Percentiles rank a stretch among this genome's conserved stretches.
These are phyloP conservation scores for Takakia lepidozioides DNA, from an alignment of 225 moss, liverwort and hornwort genomes.

Conservation along the genomic window DNA sequence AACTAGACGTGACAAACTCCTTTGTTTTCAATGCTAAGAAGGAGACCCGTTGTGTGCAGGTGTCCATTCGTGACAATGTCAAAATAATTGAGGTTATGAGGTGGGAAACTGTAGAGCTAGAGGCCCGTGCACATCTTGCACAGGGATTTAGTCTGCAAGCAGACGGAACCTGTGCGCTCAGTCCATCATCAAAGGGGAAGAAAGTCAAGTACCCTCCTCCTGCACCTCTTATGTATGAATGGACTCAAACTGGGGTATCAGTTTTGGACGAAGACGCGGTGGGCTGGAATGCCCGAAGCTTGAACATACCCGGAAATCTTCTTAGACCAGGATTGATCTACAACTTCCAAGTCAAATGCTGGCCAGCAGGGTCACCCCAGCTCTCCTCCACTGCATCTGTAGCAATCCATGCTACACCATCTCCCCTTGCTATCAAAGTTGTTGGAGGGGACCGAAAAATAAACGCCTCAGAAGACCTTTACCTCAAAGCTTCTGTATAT, in stretches of 20 bases:
- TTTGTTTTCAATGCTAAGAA: too few relatives aligned
- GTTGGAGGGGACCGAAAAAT: conserved; percentile 24
- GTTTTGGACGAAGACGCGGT: conserved; percentile 4
- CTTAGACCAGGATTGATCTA: conserved; percentile 9
- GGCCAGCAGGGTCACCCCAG: conserved; percentile 10
- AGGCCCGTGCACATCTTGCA: conserved; percentile 22
- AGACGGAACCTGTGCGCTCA: conserved; percentile 15
- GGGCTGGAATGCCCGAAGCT: conserved; percentile 22
- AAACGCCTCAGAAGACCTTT: conserved; percentile 28
- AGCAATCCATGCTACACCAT: conserved; percentile 17
- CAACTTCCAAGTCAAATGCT: conserved; percentile 23
- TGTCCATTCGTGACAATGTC: conserved; percentile 13
- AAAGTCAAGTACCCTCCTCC: conserved; percentile 1
- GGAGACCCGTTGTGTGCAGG: too few relatives aligned
- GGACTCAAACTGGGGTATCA: conserved; percentile 25
- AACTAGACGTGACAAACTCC: too few relatives aligned
- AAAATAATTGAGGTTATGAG: conserved; percentile 23
- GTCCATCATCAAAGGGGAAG: not conserved
- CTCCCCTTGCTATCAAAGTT: conserved; percentile 17
- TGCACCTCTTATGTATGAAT: conserved; percentile 19
- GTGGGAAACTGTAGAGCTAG: conserved; percentile 26
- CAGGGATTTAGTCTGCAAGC: conserved; percentile 7
- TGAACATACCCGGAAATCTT: conserved; percentile 39
- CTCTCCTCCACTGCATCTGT: conserved; percentile 14
- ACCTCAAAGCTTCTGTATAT: conserved; percentile 34